Evolutionary conservation across 116 monocot genomes (phyloP).

Genomic region (Cymodocea nodosa): DNA sequence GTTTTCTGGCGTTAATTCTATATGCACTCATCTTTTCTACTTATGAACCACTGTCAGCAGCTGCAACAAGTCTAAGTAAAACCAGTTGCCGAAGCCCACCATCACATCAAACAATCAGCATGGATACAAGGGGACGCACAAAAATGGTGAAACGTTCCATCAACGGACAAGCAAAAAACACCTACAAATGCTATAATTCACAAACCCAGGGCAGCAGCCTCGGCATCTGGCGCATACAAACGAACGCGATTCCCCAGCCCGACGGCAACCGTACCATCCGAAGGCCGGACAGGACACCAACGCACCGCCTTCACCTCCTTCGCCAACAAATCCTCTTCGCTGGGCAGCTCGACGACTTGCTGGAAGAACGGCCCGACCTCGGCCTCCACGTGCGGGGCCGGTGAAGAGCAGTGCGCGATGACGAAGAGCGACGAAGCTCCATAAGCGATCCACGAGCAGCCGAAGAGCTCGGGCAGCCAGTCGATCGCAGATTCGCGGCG

Average conservation of each 20-base stretch:
- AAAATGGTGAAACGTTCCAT: neutral
- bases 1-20: no score
- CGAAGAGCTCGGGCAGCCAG: constrained; percentile 67
- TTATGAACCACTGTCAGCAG: no score
- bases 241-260: constrained; percentile 26
- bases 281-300: constrained; percentile 43
- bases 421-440: constrained; percentile 66
- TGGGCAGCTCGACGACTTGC: constrained; percentile 65
- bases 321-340: neutral
- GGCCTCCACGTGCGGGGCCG: constrained; percentile 15
- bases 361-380: constrained; percentile 48
- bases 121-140: no score
- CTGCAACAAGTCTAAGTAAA: no score
- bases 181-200: neutral
- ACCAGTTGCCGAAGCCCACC: no score
- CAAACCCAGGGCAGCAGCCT: neutral
- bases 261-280: constrained; percentile 44
- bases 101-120: no score
- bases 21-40: no score
- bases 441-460: constrained; percentile 80
- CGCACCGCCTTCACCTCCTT: constrained; percentile 35
- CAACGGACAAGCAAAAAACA: neutral
- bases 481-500: constrained; percentile 47
- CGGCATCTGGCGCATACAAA: constrained; percentile 33
- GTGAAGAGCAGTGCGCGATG: constrained; percentile 68